phyloP scores from a whole-genome alignment of 768 basidiomycete genomes.

The Suillus luteus region DNA sequence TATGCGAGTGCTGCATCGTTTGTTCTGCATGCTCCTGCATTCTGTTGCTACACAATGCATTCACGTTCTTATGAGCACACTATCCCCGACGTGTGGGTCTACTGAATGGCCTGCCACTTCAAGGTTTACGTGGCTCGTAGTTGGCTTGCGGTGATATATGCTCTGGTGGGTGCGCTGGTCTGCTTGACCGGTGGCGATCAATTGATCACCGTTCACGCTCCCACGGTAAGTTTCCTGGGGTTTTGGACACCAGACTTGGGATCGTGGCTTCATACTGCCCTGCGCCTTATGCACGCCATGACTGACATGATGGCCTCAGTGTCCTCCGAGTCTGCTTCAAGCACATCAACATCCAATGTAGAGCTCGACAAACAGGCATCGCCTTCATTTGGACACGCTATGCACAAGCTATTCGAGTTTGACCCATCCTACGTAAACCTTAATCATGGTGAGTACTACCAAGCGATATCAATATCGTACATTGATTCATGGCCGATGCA shows the following conservation, averaged over 20 bases:
- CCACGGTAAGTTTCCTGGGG: neutral
- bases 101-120: neutral
- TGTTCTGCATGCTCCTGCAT: neutral
- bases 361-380: constrained; percentile 30
- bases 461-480: neutral
- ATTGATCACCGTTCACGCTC: neutral
- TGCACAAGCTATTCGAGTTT: constrained; percentile 31
- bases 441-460: constrained; percentile 53
- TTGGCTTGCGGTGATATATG: neutral
- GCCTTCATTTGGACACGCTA: constrained; percentile 56
- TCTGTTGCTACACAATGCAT: neutral
- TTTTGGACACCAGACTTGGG: neutral
- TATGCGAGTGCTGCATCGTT: neutral
- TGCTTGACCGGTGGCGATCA: neutral
- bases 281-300: neutral
- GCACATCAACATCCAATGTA: neutral
- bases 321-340: neutral
- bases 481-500: neutral
- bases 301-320: neutral
- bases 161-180: neutral
- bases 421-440: constrained; percentile 57
- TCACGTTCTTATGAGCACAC: too few species aligned
- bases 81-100: neutral
- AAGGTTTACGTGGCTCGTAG: neutral
- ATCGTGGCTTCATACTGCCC: neutral